phyloP scores from a whole-genome alignment of 2,329 filamentous ascomycete species.

The Mariannaea sp. region DNA sequence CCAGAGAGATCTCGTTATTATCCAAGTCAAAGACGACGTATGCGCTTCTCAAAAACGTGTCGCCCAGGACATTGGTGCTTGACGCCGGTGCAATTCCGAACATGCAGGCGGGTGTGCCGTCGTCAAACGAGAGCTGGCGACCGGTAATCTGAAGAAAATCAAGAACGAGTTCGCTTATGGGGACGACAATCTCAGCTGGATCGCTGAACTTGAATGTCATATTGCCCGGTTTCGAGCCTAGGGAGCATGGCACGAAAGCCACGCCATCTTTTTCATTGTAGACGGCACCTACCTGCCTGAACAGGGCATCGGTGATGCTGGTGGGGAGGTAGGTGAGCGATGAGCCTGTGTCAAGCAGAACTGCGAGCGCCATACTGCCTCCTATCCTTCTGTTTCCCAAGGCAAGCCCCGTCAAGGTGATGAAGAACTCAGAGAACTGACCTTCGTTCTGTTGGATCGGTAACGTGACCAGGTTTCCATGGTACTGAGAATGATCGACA shows the following conservation, averaged over 20 bases:
- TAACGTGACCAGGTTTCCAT: conserved; percentile 66
- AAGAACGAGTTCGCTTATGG: conserved; percentile 64
- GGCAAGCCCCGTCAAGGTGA: conserved; percentile 67
- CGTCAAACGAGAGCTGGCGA: conserved; percentile 53
- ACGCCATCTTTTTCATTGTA: conserved; percentile 58
- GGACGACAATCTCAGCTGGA: conserved; percentile 56
- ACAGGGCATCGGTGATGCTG: conserved; percentile 58
- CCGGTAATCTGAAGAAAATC: conserved; percentile 54
- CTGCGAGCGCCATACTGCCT: conserved; percentile 59
- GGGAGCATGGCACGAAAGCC: conserved; percentile 66
- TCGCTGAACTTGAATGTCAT: conserved; percentile 60
- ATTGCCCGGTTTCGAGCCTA: conserved; percentile 46
- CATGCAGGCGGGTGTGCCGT: conserved; percentile 63
- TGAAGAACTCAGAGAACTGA: conserved; percentile 65
- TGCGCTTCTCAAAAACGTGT: conserved; percentile 75
- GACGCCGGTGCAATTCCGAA: conserved; percentile 67
- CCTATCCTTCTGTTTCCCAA: conserved; percentile 51
- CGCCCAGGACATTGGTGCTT: conserved; percentile 67
- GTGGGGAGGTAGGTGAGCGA: conserved; percentile 70
- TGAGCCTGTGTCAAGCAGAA: conserved; percentile 73
- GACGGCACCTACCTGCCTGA: conserved; percentile 60
- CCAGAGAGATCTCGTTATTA: conserved; percentile 73
- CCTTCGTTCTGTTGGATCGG: conserved; percentile 64
- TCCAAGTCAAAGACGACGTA: conserved; percentile 77
- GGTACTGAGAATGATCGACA: conserved; percentile 69